Conservation (phyloP, 257 asterid species). For the Solanum tarijense region DNA sequence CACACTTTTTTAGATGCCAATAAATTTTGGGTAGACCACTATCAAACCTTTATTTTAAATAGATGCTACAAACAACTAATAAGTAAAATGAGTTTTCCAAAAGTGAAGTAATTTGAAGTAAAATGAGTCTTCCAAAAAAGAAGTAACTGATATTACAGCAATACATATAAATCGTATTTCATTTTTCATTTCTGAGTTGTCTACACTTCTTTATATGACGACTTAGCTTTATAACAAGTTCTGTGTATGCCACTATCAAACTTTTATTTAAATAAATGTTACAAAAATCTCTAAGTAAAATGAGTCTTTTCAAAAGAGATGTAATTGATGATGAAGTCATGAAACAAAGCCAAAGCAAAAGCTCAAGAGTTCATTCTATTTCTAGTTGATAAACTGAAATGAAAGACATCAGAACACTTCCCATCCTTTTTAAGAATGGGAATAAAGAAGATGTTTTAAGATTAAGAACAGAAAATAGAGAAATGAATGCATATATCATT, state of each 20-base stretch:
- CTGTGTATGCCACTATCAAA: neutral
- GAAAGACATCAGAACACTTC: constrained; percentile 77
- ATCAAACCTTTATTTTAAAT: too few species aligned
- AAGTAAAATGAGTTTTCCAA: neutral
- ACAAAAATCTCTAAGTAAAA: neutral
- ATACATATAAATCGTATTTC: too few species aligned
- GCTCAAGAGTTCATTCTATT: constrained; percentile 18
- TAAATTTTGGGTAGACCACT: too few species aligned
- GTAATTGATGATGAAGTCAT: neutral
- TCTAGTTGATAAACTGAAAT: constrained; percentile 60
- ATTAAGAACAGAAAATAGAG: neutral
- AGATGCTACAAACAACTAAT: too few species aligned
- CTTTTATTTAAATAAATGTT: neutral
- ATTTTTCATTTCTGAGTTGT: too few species aligned
- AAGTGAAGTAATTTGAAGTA: too few species aligned
- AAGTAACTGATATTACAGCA: too few species aligned
- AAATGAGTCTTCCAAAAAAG: too few species aligned
- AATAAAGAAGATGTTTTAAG: too few species aligned
- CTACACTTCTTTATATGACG: too few species aligned
- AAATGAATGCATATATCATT: neutral
- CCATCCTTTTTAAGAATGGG: constrained; percentile 29
- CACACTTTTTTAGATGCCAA: too few species aligned
- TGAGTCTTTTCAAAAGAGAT: neutral
- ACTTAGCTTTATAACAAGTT: too few species aligned
- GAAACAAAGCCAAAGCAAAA: neutral